Evolutionary conservation across 345 rosid genomes (phyloP), one percentile per base, ranked within the genome.

Genomic region (Gossypioides kirkii): DNA sequence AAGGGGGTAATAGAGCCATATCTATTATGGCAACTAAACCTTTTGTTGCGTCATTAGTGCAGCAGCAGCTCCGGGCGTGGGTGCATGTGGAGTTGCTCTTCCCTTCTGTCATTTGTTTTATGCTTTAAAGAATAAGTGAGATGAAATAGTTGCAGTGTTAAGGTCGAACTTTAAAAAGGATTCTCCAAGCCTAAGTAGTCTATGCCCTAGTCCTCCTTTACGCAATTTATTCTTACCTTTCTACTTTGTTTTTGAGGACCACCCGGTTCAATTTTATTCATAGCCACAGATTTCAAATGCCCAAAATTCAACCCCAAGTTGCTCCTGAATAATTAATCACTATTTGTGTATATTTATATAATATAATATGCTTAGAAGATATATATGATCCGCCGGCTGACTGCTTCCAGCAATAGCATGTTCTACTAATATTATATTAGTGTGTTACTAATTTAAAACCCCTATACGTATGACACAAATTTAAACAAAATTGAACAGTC

Each of bases 231-330:
- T 74, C 59, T 63, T 64, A 64, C 72, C 80, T 77, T 77, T 75
- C 74, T 75, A 70, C 83, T 76, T 77, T 78, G 68, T 80, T 79
- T 77, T 45, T 49, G 76, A 80, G 87, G 86, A 84, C 84, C 86
- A 81, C 38, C 84, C 25, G 28, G 17, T 64, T 64, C 42, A 64
- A 26, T 64, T 53, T 69, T n/a, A 65, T 26, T 75, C 53, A 18
- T 64, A 49, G 68, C 77, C 70, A 22, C 63, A 50, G 76, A 43
- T 63, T 70, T 67, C 69, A 62, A 62, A 38, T 38, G 68, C 25
- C 68, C 16, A 10, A 62, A 62, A 41, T n/a, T 62, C 68, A 62
- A n/a, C 49, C 46, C 67, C 68, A 62, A n/a, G 49, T 41, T 38
- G 49, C 23, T 10, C 25, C 67, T 38, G 47, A 62, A 32, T 28